Evolutionary conservation across 2,329 filamentous ascomycete species (phyloP).

Genomic region (Aspergillus felis): DNA sequence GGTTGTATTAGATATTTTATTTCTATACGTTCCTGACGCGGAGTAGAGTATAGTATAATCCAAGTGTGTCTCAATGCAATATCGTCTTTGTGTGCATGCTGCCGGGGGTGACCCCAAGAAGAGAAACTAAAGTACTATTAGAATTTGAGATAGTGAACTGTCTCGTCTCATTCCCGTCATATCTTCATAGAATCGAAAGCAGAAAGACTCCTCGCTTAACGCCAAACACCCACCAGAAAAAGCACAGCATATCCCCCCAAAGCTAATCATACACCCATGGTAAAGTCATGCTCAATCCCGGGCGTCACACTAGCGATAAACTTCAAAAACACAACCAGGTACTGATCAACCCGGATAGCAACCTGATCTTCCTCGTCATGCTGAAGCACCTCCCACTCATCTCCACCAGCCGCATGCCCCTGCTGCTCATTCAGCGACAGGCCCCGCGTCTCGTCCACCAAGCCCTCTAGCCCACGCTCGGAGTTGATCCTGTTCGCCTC

Average conservation of each 20-base stretch:
- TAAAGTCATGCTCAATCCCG: slow-evolving; percentile 96
- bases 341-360: slow-evolving; percentile 50
- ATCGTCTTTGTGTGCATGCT: too few species aligned
- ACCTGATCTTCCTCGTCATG: slow-evolving; percentile 47
- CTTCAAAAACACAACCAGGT: slow-evolving; percentile 52
- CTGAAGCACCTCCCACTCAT: slow-evolving; percentile 63
- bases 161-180: too few species aligned
- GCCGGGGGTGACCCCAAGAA: too few species aligned
- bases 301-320: slow-evolving; percentile 89
- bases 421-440: slow-evolving; percentile 53
- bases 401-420: slow-evolving; percentile 39
- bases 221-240: not conserved
- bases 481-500: slow-evolving; percentile 41
- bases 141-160: too few species aligned
- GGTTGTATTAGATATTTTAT: too few species aligned
- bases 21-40: too few species aligned
- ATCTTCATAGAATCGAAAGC: not conserved
- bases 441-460: slow-evolving; percentile 75
- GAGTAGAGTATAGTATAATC: too few species aligned
- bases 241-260: not conserved
- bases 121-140: too few species aligned
- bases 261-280: slow-evolving; percentile 73
- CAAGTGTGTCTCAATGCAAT: too few species aligned
- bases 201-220: not conserved
- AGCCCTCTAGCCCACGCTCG: slow-evolving; percentile 69